Base-by-base conservation (phyloP, 129 eudicot genomes). In the Rutidosis leptorrhynchoides region DNA sequence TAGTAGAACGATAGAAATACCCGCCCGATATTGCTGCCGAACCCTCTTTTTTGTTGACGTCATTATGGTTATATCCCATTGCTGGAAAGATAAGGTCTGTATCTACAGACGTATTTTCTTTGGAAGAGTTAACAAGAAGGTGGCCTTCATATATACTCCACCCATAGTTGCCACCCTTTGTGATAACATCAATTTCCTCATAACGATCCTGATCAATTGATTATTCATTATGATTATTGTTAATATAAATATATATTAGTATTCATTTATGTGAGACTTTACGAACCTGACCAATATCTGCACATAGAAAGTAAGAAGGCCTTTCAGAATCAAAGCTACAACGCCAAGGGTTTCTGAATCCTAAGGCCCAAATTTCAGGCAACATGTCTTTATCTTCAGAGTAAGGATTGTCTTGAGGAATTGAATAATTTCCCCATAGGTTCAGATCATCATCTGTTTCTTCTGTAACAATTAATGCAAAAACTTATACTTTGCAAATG, bases 331-430 rank as follows among this genome's bases (percentile, higher is more conserved):
- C 98, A 70, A 93, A 93, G 82, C 95, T 88, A 64, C 96, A 88
- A 33, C 96, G 95, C 98, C 98, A 93, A 11, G 98, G 96, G 67
- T 89, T 89, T 78, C 96, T 88, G 59, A 93, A 68, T 45, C 98
- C 98, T 67, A 76, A 70, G 0, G 98, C 98, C 98, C 98, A 88
- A 10, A 88, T 80, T 77, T 88, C 96, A 9, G 80, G 92, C 70
- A 71, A 70, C 77, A 78, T 48, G 7, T 84, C 92, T 51, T 86
- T 86, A 56, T 86, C 96, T 57, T 82, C 81, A 3, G 76, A 30
- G 69, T 69, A 92, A 2, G 96, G 96, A 64, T 93, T 88, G 68
- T 89, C 95, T 33, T 8, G 74, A 3, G 96, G 98, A 25, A 89
- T 72, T 6, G 96, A 80, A 62, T 93, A 93, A 29, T 83, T 86